Evolutionary conservation across 1,139 yeast species (phyloP).

Genomic region (Waltiozyma solani): DNA sequence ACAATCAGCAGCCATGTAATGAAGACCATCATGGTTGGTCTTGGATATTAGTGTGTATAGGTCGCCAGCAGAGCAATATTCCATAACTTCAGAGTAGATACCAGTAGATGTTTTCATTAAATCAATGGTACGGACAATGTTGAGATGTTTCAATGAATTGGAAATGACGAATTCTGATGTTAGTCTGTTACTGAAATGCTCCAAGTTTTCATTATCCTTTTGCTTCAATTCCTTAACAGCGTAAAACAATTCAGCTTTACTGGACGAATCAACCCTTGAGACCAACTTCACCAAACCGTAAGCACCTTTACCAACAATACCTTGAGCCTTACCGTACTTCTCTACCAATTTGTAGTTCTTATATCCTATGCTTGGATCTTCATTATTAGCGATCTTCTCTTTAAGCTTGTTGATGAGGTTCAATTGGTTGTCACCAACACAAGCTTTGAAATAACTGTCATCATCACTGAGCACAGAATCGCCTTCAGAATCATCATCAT

Average conservation of each 20-base stretch:
- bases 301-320: constrained; percentile 60
- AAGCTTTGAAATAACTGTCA: constrained; percentile 30
- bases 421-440: constrained; percentile 47
- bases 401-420: constrained; percentile 39
- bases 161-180: constrained; percentile 75
- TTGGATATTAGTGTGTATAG: constrained; percentile 35
- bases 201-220: constrained; percentile 38
- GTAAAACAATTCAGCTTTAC: constrained; percentile 31
- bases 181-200: constrained; percentile 55
- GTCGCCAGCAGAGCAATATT: constrained; percentile 68
- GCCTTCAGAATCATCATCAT: constrained; percentile 20
- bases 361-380: constrained; percentile 21
- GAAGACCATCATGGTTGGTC: constrained; percentile 27
- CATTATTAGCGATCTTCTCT: constrained; percentile 26
- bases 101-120: constrained; percentile 44
- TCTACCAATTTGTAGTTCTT: constrained; percentile 23
- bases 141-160: constrained; percentile 57
- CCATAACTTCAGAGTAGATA: constrained; percentile 71
- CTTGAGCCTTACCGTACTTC: constrained; percentile 52
- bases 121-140: constrained; percentile 61
- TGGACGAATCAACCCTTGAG: constrained; percentile 24
- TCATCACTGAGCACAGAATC: constrained; percentile 11
- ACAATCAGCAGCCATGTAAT: constrained; percentile 57
- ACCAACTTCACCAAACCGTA: constrained; percentile 59
- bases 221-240: constrained; percentile 69